Base-by-base conservation (phyloP, 2,329 filamentous ascomycete species). In the Verticillium tricorpus region DNA sequence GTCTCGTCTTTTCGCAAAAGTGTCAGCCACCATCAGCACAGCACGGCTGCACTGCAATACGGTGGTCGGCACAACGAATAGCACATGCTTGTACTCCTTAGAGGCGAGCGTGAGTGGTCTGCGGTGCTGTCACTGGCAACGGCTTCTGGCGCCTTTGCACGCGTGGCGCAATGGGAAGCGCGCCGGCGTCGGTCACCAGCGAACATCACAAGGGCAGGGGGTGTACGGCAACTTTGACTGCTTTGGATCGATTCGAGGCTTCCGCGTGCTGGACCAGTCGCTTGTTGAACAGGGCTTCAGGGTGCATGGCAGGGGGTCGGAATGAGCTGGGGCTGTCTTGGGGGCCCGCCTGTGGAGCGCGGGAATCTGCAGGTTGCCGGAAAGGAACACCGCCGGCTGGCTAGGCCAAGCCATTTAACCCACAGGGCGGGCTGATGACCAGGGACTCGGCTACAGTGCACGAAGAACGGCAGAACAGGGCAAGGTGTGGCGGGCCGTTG, bases 301-400 rank as follows among this genome's bases (percentile, higher is more conserved):
- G n/a, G 12, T 11, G 19, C 22, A 11, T 52, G 60, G 64, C 63
- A 62, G 62, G 63, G 64, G 63, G 61, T 14, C 40, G 63, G 59
- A 56, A 61, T 62, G 61, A 60, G 60, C 58, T 50, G 61, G 60
- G 58, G 56, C 37, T 31, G 40, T 25, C 59, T 62, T 60, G 63
- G 45, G 28, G 45, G 60, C 37, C 39, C 57, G 37, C 57, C 39
- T 50, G 57, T 58, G 57, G 61, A 45, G 57, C 59, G 61, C 63
- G 61, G 60, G 63, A 65, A 61, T 66, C 63, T 66, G 64, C 64
- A 66, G n/a, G 64, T 60, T 65, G 60, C 64, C 63, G 64, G 62
- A 66, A 66, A 57, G 61, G 63, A 65, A 62, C 57, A 65, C 61
- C 40, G 37, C 61, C 57, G 59, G 59, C 60, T 57, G 40, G 59